Conservation (phyloP, 1,284 basidiomycete species). For the Kwoniella shivajii region DNA sequence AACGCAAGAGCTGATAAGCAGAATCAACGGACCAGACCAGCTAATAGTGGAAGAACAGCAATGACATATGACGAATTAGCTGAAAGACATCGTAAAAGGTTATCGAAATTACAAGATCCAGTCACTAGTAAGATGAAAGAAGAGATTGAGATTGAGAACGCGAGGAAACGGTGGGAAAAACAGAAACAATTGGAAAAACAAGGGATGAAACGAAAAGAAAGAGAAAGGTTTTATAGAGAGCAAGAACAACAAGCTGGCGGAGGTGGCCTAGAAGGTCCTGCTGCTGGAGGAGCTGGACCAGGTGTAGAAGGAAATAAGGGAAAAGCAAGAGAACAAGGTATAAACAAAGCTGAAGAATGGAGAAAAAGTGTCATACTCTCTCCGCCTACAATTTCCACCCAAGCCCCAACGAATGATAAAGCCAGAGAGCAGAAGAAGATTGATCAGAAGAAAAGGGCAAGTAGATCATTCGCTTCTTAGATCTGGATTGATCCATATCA, state of each 20-base stretch:
- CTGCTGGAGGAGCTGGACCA: not conserved
- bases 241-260: not conserved
- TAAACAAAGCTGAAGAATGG: slow-evolving; percentile 39
- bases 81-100: slow-evolving; percentile 45
- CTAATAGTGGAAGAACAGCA: slow-evolving; percentile 9
- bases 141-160: slow-evolving; percentile 35
- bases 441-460: slow-evolving; percentile 10
- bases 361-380: slow-evolving; percentile 31
- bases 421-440: slow-evolving; percentile 1
- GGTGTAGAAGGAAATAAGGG: slow-evolving; percentile 5
- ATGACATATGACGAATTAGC: slow-evolving; percentile 52
- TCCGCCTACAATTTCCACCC: not conserved
- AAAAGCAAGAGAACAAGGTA: slow-evolving; percentile 19
- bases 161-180: slow-evolving; percentile 35
- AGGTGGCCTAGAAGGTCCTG: not conserved
- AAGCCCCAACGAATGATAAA: not conserved
- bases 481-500: no score
- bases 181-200: slow-evolving; percentile 29
- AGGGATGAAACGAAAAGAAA: slow-evolving; percentile 28
- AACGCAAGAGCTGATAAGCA: not conserved
- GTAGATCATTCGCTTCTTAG: slow-evolving; percentile 21
- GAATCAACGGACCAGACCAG: not conserved
- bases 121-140: slow-evolving; percentile 43
- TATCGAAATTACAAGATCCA: slow-evolving; percentile 48
- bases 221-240: slow-evolving; percentile 10